Conservation (phyloP, 164 flowering plant genomes). For the Litsea cubeba region DNA sequence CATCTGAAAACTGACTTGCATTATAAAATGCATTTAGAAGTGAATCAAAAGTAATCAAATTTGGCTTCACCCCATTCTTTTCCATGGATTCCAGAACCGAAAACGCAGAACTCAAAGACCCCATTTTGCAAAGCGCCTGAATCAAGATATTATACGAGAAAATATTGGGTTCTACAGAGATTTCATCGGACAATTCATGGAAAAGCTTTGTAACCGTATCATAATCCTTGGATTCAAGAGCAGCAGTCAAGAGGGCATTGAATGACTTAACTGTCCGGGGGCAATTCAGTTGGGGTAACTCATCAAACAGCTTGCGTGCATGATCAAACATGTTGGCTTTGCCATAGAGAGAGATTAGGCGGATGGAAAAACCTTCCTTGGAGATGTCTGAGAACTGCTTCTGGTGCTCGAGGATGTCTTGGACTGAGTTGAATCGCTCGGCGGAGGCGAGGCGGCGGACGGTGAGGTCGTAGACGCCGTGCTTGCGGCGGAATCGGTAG, state of each 20-base stretch:
- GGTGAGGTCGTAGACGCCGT: slow-evolving; percentile 18
- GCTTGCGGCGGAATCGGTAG: slow-evolving; percentile 34
- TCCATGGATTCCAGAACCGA: slow-evolving; percentile 35
- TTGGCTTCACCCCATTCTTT: slow-evolving; percentile 27
- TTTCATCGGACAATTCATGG: slow-evolving; percentile 18
- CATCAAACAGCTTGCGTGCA: slow-evolving; percentile 48
- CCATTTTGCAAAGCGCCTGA: slow-evolving; percentile 33
- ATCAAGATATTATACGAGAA: slow-evolving; percentile 37
- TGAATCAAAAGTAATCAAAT: slow-evolving; percentile 37
- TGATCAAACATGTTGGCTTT: slow-evolving; percentile 38
- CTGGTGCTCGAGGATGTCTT: slow-evolving; percentile 39
- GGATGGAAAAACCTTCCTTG: slow-evolving; percentile 24
- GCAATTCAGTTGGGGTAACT: slow-evolving; percentile 43
- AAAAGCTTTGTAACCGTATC: slow-evolving; percentile 33
- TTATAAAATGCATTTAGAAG: slow-evolving; percentile 30
- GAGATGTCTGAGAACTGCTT: slow-evolving; percentile 27
- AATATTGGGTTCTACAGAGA: slow-evolving; percentile 29
- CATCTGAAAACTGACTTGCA: slow-evolving; percentile 23
- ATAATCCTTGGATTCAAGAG: slow-evolving; percentile 25
- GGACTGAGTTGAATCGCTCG: slow-evolving; percentile 21
- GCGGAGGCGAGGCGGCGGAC: slow-evolving; percentile 35
- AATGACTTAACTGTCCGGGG: slow-evolving; percentile 33
- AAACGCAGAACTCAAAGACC: slow-evolving; percentile 29
- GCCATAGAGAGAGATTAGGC: slow-evolving; percentile 31
- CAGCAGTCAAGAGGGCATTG: slow-evolving; percentile 46